Evolutionary conservation across 805 yeast species (phyloP), one percentile per base, ranked within the genome.

Genomic region (Ogataea henricii): DNA sequence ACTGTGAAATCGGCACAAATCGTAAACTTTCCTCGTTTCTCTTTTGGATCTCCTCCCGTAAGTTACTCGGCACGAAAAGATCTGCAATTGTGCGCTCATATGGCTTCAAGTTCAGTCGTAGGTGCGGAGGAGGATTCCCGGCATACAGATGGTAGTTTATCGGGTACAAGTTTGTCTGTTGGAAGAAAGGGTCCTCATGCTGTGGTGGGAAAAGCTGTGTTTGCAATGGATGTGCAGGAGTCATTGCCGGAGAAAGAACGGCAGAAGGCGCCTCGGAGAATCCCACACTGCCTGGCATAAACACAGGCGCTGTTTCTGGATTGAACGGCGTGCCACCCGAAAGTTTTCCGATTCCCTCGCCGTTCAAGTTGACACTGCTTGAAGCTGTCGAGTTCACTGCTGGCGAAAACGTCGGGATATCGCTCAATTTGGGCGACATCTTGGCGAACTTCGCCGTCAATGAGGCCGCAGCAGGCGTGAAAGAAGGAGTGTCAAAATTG

Each of bases 71-170:
- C 9, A 92, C 77, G 62, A 91, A 91, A 59, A 94, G 73, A 48
- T 77, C 78, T 46, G 79, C 79, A 2, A 84, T 79, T 26, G 81
- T 81, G 36, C 89, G 77, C 67, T 90, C 91, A 62, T 90, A 82
- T 1, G 88, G 81, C 41, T 77, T 76, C 52, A 87, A 69, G 12
- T 83, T 82, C 8, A 78, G 66, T 34, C 76, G 73, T 40, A 83
- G 65, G 60, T 85, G 83, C 7, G 90, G 91, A 2, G 91, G 89
- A 8, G 97, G 92, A 25, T 81, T 77, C 2, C 97, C 97, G 0
- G 97, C 94, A 67, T 92, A 91, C 33, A 89, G 68, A 67, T 91
- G 96, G 63, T 88, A 87, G 59, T 89, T 89, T 37, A 88, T 69
- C 0, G 87, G 86, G 54, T 69, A 81, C 32, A 64, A 43, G 27